Conservation (phyloP, 441 rosid species). For the Erodium moschatum region DNA sequence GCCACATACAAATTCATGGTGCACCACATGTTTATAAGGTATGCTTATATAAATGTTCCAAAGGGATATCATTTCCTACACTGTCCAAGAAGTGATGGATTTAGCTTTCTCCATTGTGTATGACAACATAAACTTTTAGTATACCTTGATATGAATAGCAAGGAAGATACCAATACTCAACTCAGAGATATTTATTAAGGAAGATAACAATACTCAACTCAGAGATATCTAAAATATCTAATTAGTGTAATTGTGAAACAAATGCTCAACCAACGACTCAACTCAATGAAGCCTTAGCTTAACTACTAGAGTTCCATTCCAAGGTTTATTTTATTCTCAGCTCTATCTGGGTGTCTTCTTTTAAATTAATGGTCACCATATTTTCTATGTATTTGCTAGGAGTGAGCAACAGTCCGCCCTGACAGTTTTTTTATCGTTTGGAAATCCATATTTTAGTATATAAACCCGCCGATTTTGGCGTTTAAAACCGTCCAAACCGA, state of each 20-base stretch:
- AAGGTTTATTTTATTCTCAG: not conserved
- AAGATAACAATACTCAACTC: too few relatives aligned
- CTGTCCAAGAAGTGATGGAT: not conserved
- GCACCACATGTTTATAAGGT: conserved; percentile 93
- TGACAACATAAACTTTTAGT: not conserved
- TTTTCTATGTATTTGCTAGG: not conserved
- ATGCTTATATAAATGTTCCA: conserved; percentile 17
- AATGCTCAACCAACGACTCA: too few relatives aligned
- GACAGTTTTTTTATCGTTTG: too few relatives aligned
- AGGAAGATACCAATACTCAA: not conserved
- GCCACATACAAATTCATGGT: conserved; percentile 75
- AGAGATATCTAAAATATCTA: too few relatives aligned
- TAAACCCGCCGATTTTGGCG: too few relatives aligned
- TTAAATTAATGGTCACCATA: not conserved
- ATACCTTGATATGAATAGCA: not conserved
- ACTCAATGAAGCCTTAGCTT: not conserved
- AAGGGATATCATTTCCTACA: conserved; percentile 15
- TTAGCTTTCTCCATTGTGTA: not conserved
- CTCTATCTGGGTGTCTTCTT: not conserved
- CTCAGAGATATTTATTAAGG: not conserved
- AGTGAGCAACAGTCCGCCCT: too few relatives aligned
- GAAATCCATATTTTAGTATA: too few relatives aligned
- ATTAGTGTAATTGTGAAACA: too few relatives aligned
- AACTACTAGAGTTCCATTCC: not conserved
- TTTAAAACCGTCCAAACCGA: too few relatives aligned